Evolutionary conservation across 306 rosid genomes (phyloP).

Genomic region (Aeschynomene evenia): DNA sequence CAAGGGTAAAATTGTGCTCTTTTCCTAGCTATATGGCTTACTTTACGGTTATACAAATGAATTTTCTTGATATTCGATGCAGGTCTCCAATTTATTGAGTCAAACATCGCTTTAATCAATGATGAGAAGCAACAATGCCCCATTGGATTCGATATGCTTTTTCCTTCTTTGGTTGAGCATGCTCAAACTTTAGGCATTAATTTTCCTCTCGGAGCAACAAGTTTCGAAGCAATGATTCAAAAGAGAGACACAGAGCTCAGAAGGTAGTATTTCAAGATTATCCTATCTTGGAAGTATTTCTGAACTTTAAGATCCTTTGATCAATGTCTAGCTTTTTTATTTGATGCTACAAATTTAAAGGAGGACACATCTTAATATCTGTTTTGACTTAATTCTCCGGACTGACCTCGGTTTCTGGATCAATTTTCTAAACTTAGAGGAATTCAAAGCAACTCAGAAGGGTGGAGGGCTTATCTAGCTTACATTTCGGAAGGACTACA

Average conservation of each 20-base stretch:
- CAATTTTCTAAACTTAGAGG: slow-evolving; percentile 38
- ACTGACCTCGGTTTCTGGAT: slow-evolving; percentile 9
- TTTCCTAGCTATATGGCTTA: neutral
- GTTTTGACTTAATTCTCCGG: neutral
- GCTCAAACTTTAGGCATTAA: slow-evolving; percentile 57
- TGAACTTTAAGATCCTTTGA: neutral
- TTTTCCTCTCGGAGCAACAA: slow-evolving; percentile 43
- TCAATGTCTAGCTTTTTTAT: neutral
- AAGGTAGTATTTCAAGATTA: slow-evolving; percentile 39
- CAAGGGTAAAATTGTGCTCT: slow-evolving; percentile 44
- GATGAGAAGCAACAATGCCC: slow-evolving; percentile 68
- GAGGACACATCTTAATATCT: neutral
- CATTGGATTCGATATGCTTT: slow-evolving; percentile 68
- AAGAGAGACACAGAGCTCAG: slow-evolving; percentile 58
- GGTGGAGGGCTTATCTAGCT: slow-evolving; percentile 69
- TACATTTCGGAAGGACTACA: slow-evolving; percentile 73
- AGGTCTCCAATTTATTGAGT: slow-evolving; percentile 73
- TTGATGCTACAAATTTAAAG: neutral
- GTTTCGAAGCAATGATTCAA: slow-evolving; percentile 47
- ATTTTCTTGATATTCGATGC: slow-evolving; percentile 31
- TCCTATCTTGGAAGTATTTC: neutral
- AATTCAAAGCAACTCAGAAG: slow-evolving; percentile 51
- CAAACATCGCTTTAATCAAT: slow-evolving; percentile 57
- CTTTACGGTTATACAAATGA: slow-evolving; percentile 4
- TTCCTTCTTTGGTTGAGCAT: slow-evolving; percentile 61